phyloP scores from a whole-genome alignment of 306 rosid genomes.

The Canavalia gladiata region DNA sequence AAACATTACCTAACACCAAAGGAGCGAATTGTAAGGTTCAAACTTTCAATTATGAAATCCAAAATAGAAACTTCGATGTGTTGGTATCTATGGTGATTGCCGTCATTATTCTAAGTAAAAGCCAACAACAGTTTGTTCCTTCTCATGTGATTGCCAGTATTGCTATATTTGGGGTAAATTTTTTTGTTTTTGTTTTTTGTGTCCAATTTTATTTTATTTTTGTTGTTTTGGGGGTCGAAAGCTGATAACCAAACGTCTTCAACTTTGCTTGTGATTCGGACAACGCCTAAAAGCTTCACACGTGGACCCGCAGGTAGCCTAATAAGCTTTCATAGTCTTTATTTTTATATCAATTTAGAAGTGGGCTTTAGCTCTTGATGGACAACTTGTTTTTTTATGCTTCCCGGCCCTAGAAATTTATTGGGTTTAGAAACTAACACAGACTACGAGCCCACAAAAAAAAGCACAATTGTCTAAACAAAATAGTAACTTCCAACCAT shows the following conservation, averaged over 20 bases:
- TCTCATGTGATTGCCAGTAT: neutral
- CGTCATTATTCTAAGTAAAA: neutral
- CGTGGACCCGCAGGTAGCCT: neutral
- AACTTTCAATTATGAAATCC: neutral
- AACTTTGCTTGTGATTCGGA: neutral
- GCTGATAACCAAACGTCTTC: neutral
- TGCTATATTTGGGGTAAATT: neutral
- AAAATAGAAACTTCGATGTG: neutral
- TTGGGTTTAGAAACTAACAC: no score
- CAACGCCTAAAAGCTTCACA: neutral
- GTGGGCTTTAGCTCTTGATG: neutral
- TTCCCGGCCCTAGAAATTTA: no score
- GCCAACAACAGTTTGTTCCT: no score
- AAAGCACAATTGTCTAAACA: no score
- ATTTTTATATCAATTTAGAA: neutral
- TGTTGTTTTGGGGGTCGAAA: neutral
- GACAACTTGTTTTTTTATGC: no score
- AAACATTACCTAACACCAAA: conserved; percentile 16
- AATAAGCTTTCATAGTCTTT: neutral
- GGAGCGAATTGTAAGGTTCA: neutral
- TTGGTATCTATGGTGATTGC: neutral
- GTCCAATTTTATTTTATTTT: no score
- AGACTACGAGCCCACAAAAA: no score
- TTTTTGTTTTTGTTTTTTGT: neutral
- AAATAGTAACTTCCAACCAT: no score